Base-by-base conservation (phyloP, 371 early-diverging fungal genomes). In the Mucor racemosus region DNA sequence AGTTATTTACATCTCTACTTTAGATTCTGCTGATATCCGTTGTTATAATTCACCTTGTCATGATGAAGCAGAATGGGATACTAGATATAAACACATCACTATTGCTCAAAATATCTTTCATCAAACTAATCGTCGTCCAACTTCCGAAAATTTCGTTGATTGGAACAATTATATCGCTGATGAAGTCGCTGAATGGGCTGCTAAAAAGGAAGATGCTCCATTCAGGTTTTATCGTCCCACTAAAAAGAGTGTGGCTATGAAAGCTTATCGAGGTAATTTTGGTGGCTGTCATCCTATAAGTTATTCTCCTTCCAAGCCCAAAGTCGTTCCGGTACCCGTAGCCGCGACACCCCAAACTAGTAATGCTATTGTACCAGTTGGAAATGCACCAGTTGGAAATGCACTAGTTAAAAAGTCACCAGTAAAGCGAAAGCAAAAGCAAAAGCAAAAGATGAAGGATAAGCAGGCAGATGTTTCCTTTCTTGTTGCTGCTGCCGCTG, bases 1-100 rank as follows among this genome's bases (percentile, higher is more conserved):
- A 0, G 10, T 56, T 1, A 15, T 56, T 7, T 14, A 56, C 17
- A 15, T 64, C 5, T n/a, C 42, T n/a, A 39, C 56, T 5, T 21
- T 62, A 31, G 62, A 62, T 39, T 39, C 62, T 14, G 54, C 40
- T 7, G 62, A 62, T 13, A 54, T 62, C 6, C 54, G 62, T 15
- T 38, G 36, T 21, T 39, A 54, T 3, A 54, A 19, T 10, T 17
- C 40, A 6, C 9, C 36, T 8, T 0, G 4, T 0, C 58, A 58
- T 19, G 19, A 58, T 7, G 4, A 57, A 5, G 8, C 3, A 15
- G 38, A 4, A 1, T 58, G 58, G 58, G 8, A 11, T 9, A 34
- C 55, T 13, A 13, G 13, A 15, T 35, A 34, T 5, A 55, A 35
- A 3, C 9, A 31, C 7, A 8, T 55, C n/a, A 7, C 11, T 7